Evolutionary conservation across 2,329 filamentous ascomycete species (phyloP).

Genomic region (Diplodia scrobiculata): DNA sequence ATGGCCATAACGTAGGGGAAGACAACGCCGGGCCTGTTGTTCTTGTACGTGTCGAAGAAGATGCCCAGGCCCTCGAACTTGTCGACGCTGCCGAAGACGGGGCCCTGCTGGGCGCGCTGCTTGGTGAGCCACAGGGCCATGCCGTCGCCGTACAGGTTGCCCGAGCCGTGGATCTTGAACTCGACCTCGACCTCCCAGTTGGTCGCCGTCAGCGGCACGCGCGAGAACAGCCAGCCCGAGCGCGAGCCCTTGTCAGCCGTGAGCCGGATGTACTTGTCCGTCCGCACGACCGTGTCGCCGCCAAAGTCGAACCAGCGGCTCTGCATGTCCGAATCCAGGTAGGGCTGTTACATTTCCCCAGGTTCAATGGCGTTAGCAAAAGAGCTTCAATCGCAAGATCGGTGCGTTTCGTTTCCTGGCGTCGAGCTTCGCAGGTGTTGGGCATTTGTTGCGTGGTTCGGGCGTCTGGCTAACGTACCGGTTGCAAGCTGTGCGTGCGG

Average conservation of each 20-base stretch:
- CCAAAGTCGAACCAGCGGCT: constrained; percentile 99
- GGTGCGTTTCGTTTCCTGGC: neutral
- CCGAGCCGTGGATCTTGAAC: constrained; percentile 87
- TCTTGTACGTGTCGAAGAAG: constrained; percentile 99
- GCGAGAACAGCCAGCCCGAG: constrained; percentile 89
- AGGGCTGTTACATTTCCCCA: constrained; percentile 64
- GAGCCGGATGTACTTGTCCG: constrained; percentile 82
- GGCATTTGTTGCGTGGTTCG: constrained; percentile 2
- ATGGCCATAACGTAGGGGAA: constrained; percentile 99
- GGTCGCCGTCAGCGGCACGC: constrained; percentile 90
- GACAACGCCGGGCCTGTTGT: constrained; percentile 90
- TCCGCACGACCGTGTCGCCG: constrained; percentile 82
- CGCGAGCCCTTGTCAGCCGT: constrained; percentile 89
- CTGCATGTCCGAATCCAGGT: constrained; percentile 96
- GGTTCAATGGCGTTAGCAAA: constrained; percentile 19
- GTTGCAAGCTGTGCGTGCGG: constrained; percentile 79
- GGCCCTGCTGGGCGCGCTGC: constrained; percentile 75
- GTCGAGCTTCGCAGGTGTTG: neutral
- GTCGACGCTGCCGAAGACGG: constrained; percentile 86
- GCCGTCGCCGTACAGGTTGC: constrained; percentile 90
- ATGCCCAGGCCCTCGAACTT: constrained; percentile 91
- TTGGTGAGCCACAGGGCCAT: constrained; percentile 99
- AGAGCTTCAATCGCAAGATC: neutral
- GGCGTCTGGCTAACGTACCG: constrained; percentile 59
- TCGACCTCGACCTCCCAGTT: constrained; percentile 99